Evolutionary conservation across 1,284 basidiomycete genomes (phyloP), one percentile per base, ranked within the genome.

Genomic region (Leccinum fuscescens): DNA sequence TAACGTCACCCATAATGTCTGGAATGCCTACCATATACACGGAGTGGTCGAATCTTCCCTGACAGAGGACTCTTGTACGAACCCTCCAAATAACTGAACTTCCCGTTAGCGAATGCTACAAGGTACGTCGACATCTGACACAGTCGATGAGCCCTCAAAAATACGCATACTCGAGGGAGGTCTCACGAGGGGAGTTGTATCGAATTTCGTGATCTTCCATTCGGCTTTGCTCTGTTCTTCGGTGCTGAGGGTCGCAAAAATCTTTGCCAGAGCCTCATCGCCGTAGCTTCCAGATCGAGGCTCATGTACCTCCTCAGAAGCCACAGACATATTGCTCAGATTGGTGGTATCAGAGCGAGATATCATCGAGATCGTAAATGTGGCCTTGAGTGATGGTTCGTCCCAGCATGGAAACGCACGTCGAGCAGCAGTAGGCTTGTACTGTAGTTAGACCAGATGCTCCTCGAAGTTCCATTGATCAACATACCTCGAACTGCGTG

Each of bases 381-480:
- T 94, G 6, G 95, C 91, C 76, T 98, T 98, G 70, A 97, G 82
- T 22, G 87, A 82, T 24, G 96, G 96, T 74, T 98, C 95, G 73
- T 98, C 96, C 92, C 93, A 98, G 75, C 85, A 90, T 29, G 93
- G 93, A 75, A 94, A 92, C 9, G 89, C 88, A 56, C 86, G 81
- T 61, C 95, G 82, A 4, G 94, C 94, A 60, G 89, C 86, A 27
- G 94, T 97, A 17, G 96, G 89, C 87, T 98, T 78, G 58, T 80
- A 77, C 62, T 69, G 71, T 6, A 72, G 63, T 62, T 64, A 73
- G 64, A 72, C 71, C 57, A 64, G 17, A 57, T 14, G 5, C 33
- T 39, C 17, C 7, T 56, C 44, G n/a, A 8, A 35, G 53, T 61
- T 48, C 17, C 27, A 51, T 42, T 15, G 24, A 61, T 31, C 35